phyloP scores from a whole-genome alignment of 805 yeast species.

The Yamadazyma tumulicola region DNA sequence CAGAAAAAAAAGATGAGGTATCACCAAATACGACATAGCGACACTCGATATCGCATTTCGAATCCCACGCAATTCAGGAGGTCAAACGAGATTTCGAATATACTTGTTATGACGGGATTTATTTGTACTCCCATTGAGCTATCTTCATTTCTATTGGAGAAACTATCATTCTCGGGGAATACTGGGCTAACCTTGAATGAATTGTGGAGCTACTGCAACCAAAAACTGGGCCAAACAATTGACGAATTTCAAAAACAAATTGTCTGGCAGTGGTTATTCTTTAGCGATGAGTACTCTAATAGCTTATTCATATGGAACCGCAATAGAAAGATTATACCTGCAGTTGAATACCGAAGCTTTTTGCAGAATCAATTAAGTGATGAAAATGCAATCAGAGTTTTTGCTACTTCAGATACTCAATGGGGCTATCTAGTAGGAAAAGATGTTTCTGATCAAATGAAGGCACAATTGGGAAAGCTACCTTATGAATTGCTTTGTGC shows the following conservation, averaged over 20 bases:
- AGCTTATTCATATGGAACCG: slow-evolving; percentile 12
- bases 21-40: too few relatives aligned
- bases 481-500: slow-evolving; percentile 55
- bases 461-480: slow-evolving; percentile 50
- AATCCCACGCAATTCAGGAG: too few relatives aligned
- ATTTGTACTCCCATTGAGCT: slow-evolving; percentile 27
- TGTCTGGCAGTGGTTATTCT: slow-evolving; percentile 39
- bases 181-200: slow-evolving; percentile 25
- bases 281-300: slow-evolving; percentile 11
- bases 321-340: slow-evolving; percentile 4
- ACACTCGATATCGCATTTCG: slow-evolving; percentile 2
- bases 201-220: slow-evolving; percentile 23
- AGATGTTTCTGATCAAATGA: slow-evolving; percentile 41
- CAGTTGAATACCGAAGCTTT: slow-evolving; percentile 16
- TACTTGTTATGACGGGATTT: too few relatives aligned
- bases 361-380: slow-evolving; percentile 13
- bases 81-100: too few relatives aligned
- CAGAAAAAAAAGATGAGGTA: too few relatives aligned
- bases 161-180: slow-evolving; percentile 31
- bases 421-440: slow-evolving; percentile 57
- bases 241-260: slow-evolving; percentile 36
- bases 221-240: slow-evolving; percentile 15
- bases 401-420: slow-evolving; percentile 52
- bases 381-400: slow-evolving; percentile 15
- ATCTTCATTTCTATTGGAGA: slow-evolving; percentile 20